These are phyloP conservation scores for Arctostaphylos glauca DNA, from an alignment of 148 eudicot species.

Conservation along the genomic window DNA sequence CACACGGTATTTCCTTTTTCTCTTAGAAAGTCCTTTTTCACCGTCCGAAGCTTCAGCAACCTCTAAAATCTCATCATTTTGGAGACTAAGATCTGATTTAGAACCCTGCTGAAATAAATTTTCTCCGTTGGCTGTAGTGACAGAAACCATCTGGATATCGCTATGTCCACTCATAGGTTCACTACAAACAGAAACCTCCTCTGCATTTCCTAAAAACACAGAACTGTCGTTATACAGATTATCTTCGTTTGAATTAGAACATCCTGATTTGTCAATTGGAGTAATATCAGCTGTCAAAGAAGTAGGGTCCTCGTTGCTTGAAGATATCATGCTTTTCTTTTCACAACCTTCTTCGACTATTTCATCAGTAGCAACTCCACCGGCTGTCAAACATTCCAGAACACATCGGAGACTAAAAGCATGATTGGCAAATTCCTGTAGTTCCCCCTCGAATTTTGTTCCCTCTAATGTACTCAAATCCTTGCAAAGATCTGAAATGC, in stretches of 20 bases:
- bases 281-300: slow-evolving; percentile 30
- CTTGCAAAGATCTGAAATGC: slow-evolving; percentile 92
- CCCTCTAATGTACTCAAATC: slow-evolving; percentile 93
- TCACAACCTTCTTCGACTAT: slow-evolving; percentile 26
- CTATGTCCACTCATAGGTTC: slow-evolving; percentile 27
- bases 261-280: slow-evolving; percentile 20
- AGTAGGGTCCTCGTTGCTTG: slow-evolving; percentile 35
- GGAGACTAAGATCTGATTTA: slow-evolving; percentile 28
- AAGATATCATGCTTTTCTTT: slow-evolving; percentile 29
- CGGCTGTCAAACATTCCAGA: slow-evolving; percentile 85
- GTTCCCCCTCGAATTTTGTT: slow-evolving; percentile 90
- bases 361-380: slow-evolving; percentile 61
- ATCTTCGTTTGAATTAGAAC: slow-evolving; percentile 18
- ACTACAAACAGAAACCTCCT: slow-evolving; percentile 26
- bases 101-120: slow-evolving; percentile 27
- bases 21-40: slow-evolving; percentile 40
- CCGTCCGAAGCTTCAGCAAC: slow-evolving; percentile 22
- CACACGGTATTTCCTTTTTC: slow-evolving; percentile 64
- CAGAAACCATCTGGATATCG: slow-evolving; percentile 25
- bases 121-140: slow-evolving; percentile 21
- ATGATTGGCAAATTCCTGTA: slow-evolving; percentile 99
- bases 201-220: slow-evolving; percentile 20
- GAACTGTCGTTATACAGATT: slow-evolving; percentile 26
- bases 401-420: slow-evolving; percentile 93
- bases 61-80: slow-evolving; percentile 41